Base-by-base conservation (phyloP, 805 yeast species). In the Debaryomyces castellii region DNA sequence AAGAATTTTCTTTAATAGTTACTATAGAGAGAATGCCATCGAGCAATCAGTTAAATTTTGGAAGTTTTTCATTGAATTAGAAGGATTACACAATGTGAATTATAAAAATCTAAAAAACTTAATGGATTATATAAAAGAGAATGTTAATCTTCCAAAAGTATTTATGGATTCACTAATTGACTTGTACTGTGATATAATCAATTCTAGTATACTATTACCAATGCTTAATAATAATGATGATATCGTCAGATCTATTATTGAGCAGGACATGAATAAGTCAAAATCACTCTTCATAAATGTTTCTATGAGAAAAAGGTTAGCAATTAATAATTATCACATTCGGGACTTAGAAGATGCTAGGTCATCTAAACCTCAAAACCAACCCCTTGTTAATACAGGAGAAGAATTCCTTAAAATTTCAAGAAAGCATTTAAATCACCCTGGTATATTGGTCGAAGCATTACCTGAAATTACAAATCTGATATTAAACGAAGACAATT, bases 11-110 rank as follows among this genome's bases (percentile, higher is more conserved):
- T 71, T 62, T 54, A 67, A 67, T 49, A 52, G 48, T 18, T 52
- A 55, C 43, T 54, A 61, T 47, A 45, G 46, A 3, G 60, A 69
- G 25, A 51, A 57, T 1, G 55, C 64, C 3, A 55, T 83, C 11
- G 63, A 63, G 37, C 55, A 64, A 5, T 76, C 81, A 1, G 61
- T 62, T 4, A 54, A 71, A 17, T 86, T 82, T 53, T 85, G 90
- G 90, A 57, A 62, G 9, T 72, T 74, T 33, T 81, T 66, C 48
- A 73, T 84, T 49, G 77, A 78, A 39, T 81, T 77, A 53, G 85
- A 83, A 49, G 72, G 64, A 6, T 12, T 70, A 18, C 43, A 53
- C 1, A 68, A 68, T 40, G 63, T 69, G 16, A 81, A 82, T 48
- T 63, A 71, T 24, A 58, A 58, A 21, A 77, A 79, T 48, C 50